Base-by-base conservation (phyloP, 2,329 filamentous ascomycete genomes). In the Apiospora kogelbergensis region DNA sequence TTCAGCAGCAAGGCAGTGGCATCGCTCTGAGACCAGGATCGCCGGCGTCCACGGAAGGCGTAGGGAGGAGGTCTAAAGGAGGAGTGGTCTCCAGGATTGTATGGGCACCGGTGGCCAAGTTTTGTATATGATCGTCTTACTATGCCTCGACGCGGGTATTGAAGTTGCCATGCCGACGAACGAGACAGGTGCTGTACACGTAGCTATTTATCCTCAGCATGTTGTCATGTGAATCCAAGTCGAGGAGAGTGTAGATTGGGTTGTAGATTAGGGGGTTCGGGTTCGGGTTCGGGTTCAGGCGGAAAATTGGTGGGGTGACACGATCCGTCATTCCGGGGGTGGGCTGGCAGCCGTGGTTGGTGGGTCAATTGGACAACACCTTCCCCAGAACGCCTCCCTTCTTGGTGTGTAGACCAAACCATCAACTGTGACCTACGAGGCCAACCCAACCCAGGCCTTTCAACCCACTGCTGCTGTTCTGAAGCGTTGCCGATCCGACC, bases 1-100 rank as follows among this genome's bases (percentile, higher is more conserved):
- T 86, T 88, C 13, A 37, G n/a, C 20, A 9, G 42, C 42, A 66
- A 53, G 44, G 24, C 6, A 11, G 9, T 26, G 30, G 53, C 53
- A 37, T 37, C 30, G 3, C 20, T 60, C 6, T 60, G 30, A 60
- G 53, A 37, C 4, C 30, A n/a, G 53, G 4, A 60, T 37, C 2
- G 30, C 22, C n/a, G n/a, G 22, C n/a, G n/a, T 24, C 45, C n/a
- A 13, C n/a, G n/a, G 45, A 24, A 46, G n/a, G 20, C 9, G 44
- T 46, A 22, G 7, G 44, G 24, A 24, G 45, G 45, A 26, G 22
- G 10, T 24, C 45, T 22, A 48, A 48, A 22, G 45, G 26, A 48
- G 22, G 7, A 26, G 22, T 26, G 2, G 46, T 24, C 22, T 26
- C 46, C 13, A 17, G 22, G 22, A 1, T 26, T 48, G 13, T 53